These are phyloP conservation scores for Saccharomyces cerevisiae DNA, from an alignment of 805 yeast species.

Conservation along the genomic window DNA sequence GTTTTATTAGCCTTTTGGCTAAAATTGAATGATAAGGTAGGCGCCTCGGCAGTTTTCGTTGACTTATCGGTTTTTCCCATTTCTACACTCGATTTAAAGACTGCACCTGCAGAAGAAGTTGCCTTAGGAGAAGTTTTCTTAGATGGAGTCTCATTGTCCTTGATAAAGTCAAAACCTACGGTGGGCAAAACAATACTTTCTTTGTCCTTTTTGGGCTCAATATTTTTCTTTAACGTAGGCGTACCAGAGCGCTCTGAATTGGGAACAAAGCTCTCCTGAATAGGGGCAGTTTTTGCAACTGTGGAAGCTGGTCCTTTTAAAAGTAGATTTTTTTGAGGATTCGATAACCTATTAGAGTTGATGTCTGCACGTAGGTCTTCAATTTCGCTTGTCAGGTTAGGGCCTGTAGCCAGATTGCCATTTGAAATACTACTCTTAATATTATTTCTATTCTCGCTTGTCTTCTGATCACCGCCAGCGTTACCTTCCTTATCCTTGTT, in stretches of 20 bases:
- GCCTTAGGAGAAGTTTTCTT: constrained; percentile 3
- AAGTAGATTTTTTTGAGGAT: constrained; percentile 11
- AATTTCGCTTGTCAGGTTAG: background rate
- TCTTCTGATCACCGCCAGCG: background rate
- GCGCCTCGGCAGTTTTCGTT: background rate
- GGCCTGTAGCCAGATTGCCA: background rate
- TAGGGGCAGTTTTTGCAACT: background rate
- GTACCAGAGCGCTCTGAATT: background rate
- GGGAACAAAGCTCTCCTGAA: background rate
- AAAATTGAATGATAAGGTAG: background rate
- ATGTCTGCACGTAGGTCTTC: background rate
- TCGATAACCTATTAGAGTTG: constrained; percentile 5
- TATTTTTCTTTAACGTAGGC: background rate
- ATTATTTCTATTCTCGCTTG: background rate
- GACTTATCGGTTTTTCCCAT: background rate
- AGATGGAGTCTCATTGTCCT: constrained; percentile 16
- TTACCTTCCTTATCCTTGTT: background rate
- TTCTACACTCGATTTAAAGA: background rate
- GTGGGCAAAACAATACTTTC: constrained; percentile 19
- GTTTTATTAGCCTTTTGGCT: background rate
- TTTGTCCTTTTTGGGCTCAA: background rate
- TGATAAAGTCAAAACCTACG: constrained; percentile 27
- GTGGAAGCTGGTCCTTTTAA: constrained; percentile 6
- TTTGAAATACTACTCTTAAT: background rate
- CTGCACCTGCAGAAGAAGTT: background rate